Conservation (phyloP, 495 filamentous ascomycete species). For the Hypoxylon subgilvum region DNA sequence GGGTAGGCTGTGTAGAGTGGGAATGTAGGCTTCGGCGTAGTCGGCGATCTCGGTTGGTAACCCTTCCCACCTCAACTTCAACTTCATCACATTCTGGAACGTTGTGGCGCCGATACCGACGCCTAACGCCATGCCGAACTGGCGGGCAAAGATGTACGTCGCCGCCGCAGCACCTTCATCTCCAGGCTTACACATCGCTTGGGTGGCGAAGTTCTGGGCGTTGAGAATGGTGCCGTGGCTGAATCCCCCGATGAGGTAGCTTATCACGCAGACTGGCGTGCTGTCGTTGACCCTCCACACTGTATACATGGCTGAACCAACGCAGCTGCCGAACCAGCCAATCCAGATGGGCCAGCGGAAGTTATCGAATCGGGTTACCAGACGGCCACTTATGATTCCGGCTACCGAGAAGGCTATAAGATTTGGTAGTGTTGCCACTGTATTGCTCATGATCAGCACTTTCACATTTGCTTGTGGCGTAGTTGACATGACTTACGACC, state of each 20-base stretch:
- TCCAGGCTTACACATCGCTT: constrained; percentile 55
- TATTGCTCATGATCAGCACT: neutral
- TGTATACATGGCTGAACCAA: constrained; percentile 57
- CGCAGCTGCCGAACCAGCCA: constrained; percentile 60
- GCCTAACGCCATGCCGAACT: constrained; percentile 67
- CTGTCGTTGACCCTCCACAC: constrained; percentile 55
- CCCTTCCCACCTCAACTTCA: constrained; percentile 50
- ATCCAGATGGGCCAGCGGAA: constrained; percentile 63
- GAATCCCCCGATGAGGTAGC: constrained; percentile 59
- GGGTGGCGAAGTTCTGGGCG: constrained; percentile 57
- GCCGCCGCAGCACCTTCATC: constrained; percentile 62
- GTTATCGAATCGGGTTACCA: constrained; percentile 49
- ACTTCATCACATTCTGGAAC: constrained; percentile 63
- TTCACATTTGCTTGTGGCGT: neutral
- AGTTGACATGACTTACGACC: constrained; percentile 41
- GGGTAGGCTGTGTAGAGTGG: constrained; percentile 46
- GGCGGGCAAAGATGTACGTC: constrained; percentile 65
- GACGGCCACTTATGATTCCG: constrained; percentile 44
- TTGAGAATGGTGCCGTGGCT: constrained; percentile 62
- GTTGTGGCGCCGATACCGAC: constrained; percentile 67
- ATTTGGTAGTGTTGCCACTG: constrained; percentile 56
- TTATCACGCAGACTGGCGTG: constrained; percentile 56
- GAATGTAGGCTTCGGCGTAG: constrained; percentile 56
- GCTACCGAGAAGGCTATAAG: constrained; percentile 56
- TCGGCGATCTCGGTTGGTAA: constrained; percentile 46